Conservation (phyloP, 176 grass and related monocot genomes). For the Aegilops tauschii region DNA sequence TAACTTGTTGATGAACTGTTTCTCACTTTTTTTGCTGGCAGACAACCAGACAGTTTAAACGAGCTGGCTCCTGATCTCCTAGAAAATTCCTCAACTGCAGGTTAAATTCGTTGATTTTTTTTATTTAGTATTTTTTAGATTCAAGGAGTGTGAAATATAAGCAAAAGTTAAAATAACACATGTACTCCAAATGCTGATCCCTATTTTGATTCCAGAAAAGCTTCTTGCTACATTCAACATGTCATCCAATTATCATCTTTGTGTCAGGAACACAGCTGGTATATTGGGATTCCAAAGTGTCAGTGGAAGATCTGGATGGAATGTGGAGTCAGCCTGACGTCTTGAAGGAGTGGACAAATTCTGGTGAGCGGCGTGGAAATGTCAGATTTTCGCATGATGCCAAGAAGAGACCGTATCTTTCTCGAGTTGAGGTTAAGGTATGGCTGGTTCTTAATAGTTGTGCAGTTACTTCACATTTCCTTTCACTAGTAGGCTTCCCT, state of each 20-base stretch:
- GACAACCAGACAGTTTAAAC: constrained; percentile 46
- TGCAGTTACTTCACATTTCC: constrained; percentile 10
- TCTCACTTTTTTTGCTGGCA: constrained; percentile 32
- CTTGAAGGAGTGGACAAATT: constrained; percentile 84
- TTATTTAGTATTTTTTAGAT: neutral
- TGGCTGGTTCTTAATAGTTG: constrained; percentile 13
- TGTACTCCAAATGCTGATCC: neutral
- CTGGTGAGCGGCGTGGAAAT: constrained; percentile 79
- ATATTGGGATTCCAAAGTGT: constrained; percentile 88
- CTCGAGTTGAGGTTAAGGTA: constrained; percentile 97
- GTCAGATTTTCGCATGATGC: constrained; percentile 80
- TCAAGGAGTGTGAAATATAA: neutral
- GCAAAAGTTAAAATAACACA: constrained; percentile 3
- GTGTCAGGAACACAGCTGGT: constrained; percentile 59
- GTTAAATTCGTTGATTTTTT: constrained; percentile 33
- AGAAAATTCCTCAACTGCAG: constrained; percentile 42
- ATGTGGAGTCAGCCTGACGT: constrained; percentile 87
- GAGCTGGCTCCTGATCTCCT: constrained; percentile 21
- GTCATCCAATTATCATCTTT: constrained; percentile 23
- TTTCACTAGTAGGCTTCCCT: neutral
- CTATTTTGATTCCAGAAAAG: constrained; percentile 5
- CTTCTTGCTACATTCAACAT: constrained; percentile 1
- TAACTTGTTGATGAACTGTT: constrained; percentile 18
- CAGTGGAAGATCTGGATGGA: constrained; percentile 67
- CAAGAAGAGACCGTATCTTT: constrained; percentile 95